Evolutionary conservation across 495 filamentous ascomycete species (phyloP), one percentile per base, ranked within the genome.

Genomic region (Xylaria acuta): DNA sequence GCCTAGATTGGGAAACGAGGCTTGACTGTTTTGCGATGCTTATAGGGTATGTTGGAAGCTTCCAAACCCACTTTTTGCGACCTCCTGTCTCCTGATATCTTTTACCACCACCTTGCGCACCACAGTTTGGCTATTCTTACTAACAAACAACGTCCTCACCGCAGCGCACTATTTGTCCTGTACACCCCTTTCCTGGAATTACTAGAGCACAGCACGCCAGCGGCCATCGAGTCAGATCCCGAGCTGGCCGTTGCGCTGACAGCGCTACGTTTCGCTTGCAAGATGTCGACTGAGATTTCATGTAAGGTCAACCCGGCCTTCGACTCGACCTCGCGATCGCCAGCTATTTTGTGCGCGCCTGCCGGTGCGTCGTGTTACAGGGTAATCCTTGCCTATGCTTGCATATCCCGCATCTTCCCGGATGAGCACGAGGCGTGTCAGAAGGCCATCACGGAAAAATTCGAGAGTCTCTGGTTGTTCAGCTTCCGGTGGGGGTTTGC

Each of bases 401-500:
- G 72, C 54, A 25, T 78, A 6, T 38, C 71, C 0, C 74, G 73
- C 34, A 73, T 77, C 18, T 79, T 77, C 56, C 77, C 77, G 11
- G 73, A 68, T 25, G 77, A 79, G 74, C 20, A 49, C 9, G 64
- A 9, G 11, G 67, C 66, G 58, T 79, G 77, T 65, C 65, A 78
- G 71, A 49, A 38, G 27, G 68, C 72, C 11, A 79, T 79, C 51
- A 76, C 74, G 16, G 77, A 79, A 56, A 79, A 79, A 58, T 79
- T 79, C 16, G 77, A 79, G 73, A 79, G 75, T 71, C 66, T 79
- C 36, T 63, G 43, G 66, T 38, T 79, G 38, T 79, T 79, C 34
- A 78, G 77, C 56, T 79, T 76, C 22, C 69, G 77, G 11, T 79
- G 77, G 77, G 77, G 77, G 27, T 76, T 79, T 41, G 77, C 77